Percentiles rank a stretch among this genome's conserved stretches.
These are phyloP conservation scores for Sechiopsis laciniata DNA, from an alignment of 306 rosid genomes.

Conservation along the genomic window DNA sequence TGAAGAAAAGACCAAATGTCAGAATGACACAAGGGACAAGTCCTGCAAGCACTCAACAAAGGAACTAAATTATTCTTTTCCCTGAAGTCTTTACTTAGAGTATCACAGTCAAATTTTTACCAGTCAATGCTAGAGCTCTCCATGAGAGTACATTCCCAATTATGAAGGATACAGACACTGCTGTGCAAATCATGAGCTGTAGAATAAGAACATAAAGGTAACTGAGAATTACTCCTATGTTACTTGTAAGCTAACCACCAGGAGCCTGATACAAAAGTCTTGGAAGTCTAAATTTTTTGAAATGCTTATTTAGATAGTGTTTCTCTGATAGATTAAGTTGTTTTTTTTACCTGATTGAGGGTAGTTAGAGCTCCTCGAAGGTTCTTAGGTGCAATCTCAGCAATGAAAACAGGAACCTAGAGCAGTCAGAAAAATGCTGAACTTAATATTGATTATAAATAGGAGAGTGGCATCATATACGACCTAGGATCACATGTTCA, in stretches of 20 bases:
- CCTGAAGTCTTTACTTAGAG: constrained; percentile 8
- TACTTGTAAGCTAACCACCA: not conserved
- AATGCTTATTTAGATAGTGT: not conserved
- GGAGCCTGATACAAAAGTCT: not conserved
- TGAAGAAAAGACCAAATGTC: constrained; percentile 70
- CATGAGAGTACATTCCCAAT: constrained; percentile 75
- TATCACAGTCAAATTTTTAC: constrained; percentile 29
- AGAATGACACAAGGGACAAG: constrained; percentile 66
- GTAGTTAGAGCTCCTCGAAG: constrained; percentile 81
- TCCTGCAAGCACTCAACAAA: constrained; percentile 41
- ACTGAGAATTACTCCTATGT: not conserved
- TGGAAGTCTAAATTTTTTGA: not conserved
- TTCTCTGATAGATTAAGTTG: not conserved
- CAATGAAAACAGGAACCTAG: constrained; percentile 79
- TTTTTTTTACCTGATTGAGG: constrained; percentile 56
- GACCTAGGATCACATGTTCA: too few species aligned
- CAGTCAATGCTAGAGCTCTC: constrained; percentile 65
- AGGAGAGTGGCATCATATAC: not conserved
- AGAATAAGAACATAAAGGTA: constrained; percentile 14
- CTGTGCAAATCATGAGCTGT: constrained; percentile 70
- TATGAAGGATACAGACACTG: constrained; percentile 60
- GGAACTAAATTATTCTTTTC: constrained; percentile 2
- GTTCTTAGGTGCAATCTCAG: constrained; percentile 88
- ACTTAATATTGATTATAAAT: not conserved
- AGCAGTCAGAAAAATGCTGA: not conserved